Evolutionary conservation across 1,139 yeast species (phyloP), one percentile per base, ranked within the genome.

Genomic region (Pneumocystis murina): DNA sequence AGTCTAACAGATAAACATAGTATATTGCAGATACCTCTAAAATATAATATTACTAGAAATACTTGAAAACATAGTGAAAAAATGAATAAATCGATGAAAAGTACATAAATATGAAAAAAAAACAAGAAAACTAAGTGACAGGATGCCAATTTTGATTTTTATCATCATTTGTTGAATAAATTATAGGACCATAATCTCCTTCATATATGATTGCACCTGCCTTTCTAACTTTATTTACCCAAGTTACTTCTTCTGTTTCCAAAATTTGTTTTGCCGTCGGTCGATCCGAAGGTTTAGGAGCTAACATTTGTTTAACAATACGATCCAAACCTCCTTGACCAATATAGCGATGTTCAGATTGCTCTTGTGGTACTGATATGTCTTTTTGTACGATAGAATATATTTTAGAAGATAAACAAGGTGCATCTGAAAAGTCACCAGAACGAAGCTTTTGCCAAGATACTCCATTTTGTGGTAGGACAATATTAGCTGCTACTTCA

Each of bases 131-230:
- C 14, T 48, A 48, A 8, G 28, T 20, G 33, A 12, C 16, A 12
- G 28, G 3, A 14, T 48, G n/a, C 55, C 55, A 48, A 30, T 30
- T 20, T 16, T 24, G 33, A 24, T 24, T 48, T 8, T 63, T 62
- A 39, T 69, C 70, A 30, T 61, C 65, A 17, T 62, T 59, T 10
- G 43, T 63, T 28, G 38, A 35, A 61, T 67, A 78, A 3, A 85
- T 84, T 67, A 78, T 76, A 8, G 97, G 97, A 0, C 98, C 98
- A 73, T 82, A 91, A 70, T 92, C 97, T 54, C 97, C 98, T 75
- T 92, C 99, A 70, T 86, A 94, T 68, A 92, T 87, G 1, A 92
- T 87, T 0, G 97, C 97, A 1, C 98, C 98, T 3, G 96, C 91
- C 72, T 87, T 87, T 64, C 97, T 80, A 67, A 94, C 81, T 67